phyloP scores from a whole-genome alignment of 345 rosid genomes.

The Diplotaxis tenuifolia region DNA sequence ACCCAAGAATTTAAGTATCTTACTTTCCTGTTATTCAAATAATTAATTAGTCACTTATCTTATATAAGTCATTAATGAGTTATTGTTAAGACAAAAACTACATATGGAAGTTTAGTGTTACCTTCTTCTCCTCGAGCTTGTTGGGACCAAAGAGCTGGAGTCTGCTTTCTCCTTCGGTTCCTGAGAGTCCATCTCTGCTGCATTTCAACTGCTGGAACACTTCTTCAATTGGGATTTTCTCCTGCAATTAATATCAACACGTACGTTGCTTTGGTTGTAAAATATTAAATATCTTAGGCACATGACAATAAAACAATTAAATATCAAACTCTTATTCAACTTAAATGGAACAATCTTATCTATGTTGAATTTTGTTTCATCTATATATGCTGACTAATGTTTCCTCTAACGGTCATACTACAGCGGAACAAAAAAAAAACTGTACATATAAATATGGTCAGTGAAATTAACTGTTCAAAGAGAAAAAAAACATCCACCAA shows the following conservation, averaged over 20 bases:
- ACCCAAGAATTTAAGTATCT: neutral
- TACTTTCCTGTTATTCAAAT: neutral
- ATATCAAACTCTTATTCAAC: neutral
- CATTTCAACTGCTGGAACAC: slow-evolving; percentile 89
- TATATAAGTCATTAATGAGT: neutral
- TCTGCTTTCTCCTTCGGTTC: slow-evolving; percentile 66
- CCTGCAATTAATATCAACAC: slow-evolving; percentile 44
- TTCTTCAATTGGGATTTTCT: slow-evolving; percentile 77
- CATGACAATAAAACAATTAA: neutral
- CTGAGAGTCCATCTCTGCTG: slow-evolving; percentile 54
- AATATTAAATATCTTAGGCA: neutral
- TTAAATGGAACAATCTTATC: neutral
- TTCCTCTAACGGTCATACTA: neutral
- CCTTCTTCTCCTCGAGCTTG: slow-evolving; percentile 92
- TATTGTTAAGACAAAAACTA: neutral
- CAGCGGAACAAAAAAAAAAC: neutral
- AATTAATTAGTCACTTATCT: neutral
- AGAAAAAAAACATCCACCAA: neutral
- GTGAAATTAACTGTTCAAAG: neutral
- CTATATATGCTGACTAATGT: neutral
- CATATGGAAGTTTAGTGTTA: neutral
- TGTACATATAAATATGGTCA: neutral
- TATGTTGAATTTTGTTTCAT: neutral
- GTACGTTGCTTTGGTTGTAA: neutral
- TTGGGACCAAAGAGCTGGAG: slow-evolving; percentile 86